Base-by-base conservation (phyloP, 768 basidiomycete species). In the Boletellus ananiceps region DNA sequence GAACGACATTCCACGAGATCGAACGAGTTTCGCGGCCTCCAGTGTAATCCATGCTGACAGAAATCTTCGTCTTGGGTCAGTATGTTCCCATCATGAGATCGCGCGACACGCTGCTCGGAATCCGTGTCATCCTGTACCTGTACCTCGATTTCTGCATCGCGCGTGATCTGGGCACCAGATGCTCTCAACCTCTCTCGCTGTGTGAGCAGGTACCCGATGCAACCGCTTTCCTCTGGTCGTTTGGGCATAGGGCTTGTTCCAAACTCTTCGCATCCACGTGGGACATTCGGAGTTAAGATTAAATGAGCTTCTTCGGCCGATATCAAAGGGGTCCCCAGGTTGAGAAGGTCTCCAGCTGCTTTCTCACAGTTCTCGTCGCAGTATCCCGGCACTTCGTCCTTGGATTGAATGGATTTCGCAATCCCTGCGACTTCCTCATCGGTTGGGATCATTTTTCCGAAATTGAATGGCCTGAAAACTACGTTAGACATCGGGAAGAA, bases 401-500 rank as follows among this genome's bases (percentile, higher is more conserved):
- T 55, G 4, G 34, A 37, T 19, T 40, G 50, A 35, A 58, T 54
- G n/a, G 56, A 33, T 34, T 45, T 50, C 4, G 49, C 54, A 8
- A 69, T 44, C 34, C 47, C 44, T 19, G 49, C 46, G n/a, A 67
- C 60, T n/a, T 66, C 65, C 39, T 68, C 66, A 16, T 68, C 51
- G 5, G 68, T 66, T 18, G 68, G 66, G 8, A 70, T 59, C 9
- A 46, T 45, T 41, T 57, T 59, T 18, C 72, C 67, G 11, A 71
- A 69, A 15, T 73, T 79, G 57, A 82, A 83, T 5, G 82, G 75
- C 40, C 83, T 69, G 41, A 14, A 14, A 50, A 13, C 51, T 35
- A 49, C 32, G 45, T 40, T 32, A 57, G 38, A 34, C n/a, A 15
- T 52, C n/a, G n/a, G 8, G 9, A 36, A 4, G 25, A 32, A 32